Base-by-base conservation (phyloP, 306 rosid genomes). In the Ormosia emarginata region DNA sequence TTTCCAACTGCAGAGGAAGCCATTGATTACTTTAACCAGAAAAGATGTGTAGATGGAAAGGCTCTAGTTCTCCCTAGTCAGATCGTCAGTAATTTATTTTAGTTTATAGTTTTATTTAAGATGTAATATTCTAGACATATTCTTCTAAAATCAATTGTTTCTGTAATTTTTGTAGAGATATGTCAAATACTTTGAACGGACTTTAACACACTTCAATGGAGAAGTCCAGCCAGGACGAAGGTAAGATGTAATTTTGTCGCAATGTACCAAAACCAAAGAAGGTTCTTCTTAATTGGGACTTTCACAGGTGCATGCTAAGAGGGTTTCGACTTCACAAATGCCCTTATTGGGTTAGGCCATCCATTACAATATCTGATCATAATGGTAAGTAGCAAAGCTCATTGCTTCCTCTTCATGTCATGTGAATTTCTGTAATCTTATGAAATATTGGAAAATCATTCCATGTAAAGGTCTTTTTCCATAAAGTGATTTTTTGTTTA, bases 11-110 rank as follows among this genome's bases (percentile, higher is more conserved):
- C 98, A 1, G 93, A 90, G 83, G 97, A 95, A 84, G 94, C 97
- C 65, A 89, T 95, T 44, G 85, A 86, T 83, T 89, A 84, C 90
- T 95, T 82, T 57, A 95, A 95, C 86, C 91, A 88, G 87, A 95
- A 93, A 91, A 89, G 98, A 93, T 95, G 98, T 52, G 59, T 92
- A 46, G 98, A 95, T 85, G 98, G 97, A 85, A 95, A 87, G 86
- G 98, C 95, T 71, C 76, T 95, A 79, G 90, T 87, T 90, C 94
- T 91, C 58, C 97, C 98, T 24, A 93, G 98, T 89, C 98, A 95
- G 86, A 95, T 95, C 79, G 98, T 95, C 49, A 89, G 98, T 88
- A 82, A 62, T 58, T 80, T 62, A 39, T 17, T 67, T 63, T 70
- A 12, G 65, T 71, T 81, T 70, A 70, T 49, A 4, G 64, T 65